Base-by-base conservation (phyloP, 768 basidiomycete species). In the Mycena rosella region DNA sequence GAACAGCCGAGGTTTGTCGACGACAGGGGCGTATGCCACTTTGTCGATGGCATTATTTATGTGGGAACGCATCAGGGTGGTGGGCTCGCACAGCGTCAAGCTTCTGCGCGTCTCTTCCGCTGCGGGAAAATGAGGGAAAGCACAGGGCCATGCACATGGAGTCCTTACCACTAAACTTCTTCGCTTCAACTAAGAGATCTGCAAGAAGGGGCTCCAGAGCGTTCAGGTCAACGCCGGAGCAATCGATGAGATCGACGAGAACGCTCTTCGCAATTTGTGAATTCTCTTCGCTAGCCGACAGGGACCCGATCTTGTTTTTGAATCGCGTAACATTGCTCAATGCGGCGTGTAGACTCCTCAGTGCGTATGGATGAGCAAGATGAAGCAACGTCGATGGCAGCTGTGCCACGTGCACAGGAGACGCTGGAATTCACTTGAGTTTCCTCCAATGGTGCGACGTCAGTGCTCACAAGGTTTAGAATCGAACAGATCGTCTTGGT, bases 1-100 rank as follows among this genome's bases (percentile, higher is more conserved):
- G 74, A 94, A 94, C 38, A 94, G 80, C 11, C 83, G 84, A 0
- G 91, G 80, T 72, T 90, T 91, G 78, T 90, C 84, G 42, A 94
- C 76, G n/a, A 87, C 79, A 0, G 82, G 66, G 0, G 88, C 83
- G 24, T 79, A 75, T 4, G 82, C 79, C 29, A 95, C 77, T 47
- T 81, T 83, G 40, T 79, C 77, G 27, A 89, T 77, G 45, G 83
- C 74, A 65, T 79, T 83, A 60, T 76, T 80, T 34, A 91, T 74
- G 49, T 80, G 72, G 3, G 77, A 73, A 52, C 81, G 72, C 76
- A 90, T 85, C 5, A 81, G 70, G 4, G 81, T 78, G 18, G 83
- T 81, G 0, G 91, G 90, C 42, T 84, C 82, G 72, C 90, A 91
- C n/a, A 80, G 79, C n/a, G 86, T 86, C 44, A 94, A 76, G 55